Evolutionary conservation across 139 green algal genomes (phyloP), one percentile per base, ranked within the genome.

Genomic region (Tetradesmus lagerheimii): DNA sequence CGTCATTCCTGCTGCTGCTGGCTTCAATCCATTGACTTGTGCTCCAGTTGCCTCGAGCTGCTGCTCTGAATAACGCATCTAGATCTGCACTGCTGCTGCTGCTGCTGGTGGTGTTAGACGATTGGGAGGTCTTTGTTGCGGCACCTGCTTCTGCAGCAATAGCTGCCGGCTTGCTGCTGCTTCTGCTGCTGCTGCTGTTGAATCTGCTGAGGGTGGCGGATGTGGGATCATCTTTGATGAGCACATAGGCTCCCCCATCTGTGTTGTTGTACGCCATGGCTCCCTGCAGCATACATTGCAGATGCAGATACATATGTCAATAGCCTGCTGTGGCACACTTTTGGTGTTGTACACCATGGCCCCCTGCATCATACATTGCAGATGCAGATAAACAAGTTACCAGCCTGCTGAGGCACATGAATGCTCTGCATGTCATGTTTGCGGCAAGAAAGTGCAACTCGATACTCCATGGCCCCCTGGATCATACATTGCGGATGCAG

Each of bases 201-300:
- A 16, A 27, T 35, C 20, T 35, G 4, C 3, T 27, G 74, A 38
- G 14, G 74, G 74, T 80, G 74, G 57, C 16, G 23, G 74, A 14
- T 25, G 74, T 14, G 23, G 38, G 64, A 12, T 35, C 43, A 66
- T 89, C 84, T 0, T 81, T 89, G 29, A 89, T 82, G 25, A 67
- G 29, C 0, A 82, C 66, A 25, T 89, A 89, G 0, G 84, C 39
- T 29, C 43, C 27, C 4, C 84, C 84, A 34, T 89, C 66, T 9
- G 23, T 89, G 84, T 89, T 89, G 38, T 89, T 89, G 25, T 89
- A 89, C 0, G 66, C 38, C 38, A 31, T 23, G 20, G 66, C 64
- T 18, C 66, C 84, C 84, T 89, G 64, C 37, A 66, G 20, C 23
- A 77, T 14, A 77, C 66, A 77, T n/a, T n/a, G n/a, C n/a, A n/a